Conservation (phyloP, 805 yeast genomes). For the Wickerhamomyces subpelliculosus region DNA sequence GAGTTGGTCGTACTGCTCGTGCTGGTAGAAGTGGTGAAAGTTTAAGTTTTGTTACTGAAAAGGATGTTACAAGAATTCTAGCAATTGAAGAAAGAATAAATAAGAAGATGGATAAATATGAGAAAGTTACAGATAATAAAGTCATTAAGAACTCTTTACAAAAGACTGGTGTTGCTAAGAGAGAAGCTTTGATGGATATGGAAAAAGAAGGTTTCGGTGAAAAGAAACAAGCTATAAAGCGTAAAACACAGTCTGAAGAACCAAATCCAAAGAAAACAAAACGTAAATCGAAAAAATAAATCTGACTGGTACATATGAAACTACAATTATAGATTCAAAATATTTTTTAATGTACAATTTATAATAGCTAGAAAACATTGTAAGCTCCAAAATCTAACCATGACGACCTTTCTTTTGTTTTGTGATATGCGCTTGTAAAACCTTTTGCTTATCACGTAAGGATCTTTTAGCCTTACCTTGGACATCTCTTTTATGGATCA, state of each 20-base stretch:
- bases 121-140: slow-evolving; percentile 63
- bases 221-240: slow-evolving; percentile 44
- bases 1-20: slow-evolving; percentile 99
- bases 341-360: slow-evolving; percentile 1
- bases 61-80: slow-evolving; percentile 73
- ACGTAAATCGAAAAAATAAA: slow-evolving; percentile 1
- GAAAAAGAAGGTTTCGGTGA: slow-evolving; percentile 88
- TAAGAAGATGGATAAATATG: slow-evolving; percentile 71
- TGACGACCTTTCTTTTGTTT: slow-evolving; percentile 77
- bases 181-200: slow-evolving; percentile 92
- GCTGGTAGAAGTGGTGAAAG: slow-evolving; percentile 90
- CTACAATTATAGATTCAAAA: background rate
- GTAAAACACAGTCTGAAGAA: slow-evolving; percentile 16
- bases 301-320: background rate
- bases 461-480: slow-evolving; percentile 92
- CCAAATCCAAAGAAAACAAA: background rate
- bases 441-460: slow-evolving; percentile 83
- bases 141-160: slow-evolving; percentile 69
- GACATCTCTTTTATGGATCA: slow-evolving; percentile 91
- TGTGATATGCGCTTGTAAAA: slow-evolving; percentile 75
- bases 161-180: slow-evolving; percentile 70
- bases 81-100: slow-evolving; percentile 84
- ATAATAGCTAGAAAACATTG: background rate
- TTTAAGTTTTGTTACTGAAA: slow-evolving; percentile 75
- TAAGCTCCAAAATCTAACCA: background rate